Conservation (phyloP, 2,329 filamentous ascomycete genomes). For the Aspergillus viridinutans region DNA sequence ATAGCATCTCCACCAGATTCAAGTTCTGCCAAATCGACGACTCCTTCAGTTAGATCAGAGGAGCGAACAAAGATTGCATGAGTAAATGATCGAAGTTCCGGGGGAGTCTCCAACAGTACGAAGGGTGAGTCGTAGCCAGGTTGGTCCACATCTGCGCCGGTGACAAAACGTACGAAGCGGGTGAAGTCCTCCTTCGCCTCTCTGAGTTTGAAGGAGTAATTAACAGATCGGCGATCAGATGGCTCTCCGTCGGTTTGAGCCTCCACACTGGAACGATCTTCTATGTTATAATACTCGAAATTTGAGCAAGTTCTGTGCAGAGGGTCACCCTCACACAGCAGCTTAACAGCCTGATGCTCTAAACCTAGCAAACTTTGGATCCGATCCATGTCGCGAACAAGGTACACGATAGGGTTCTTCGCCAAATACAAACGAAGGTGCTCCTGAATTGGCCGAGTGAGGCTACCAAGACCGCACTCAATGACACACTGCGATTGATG, state of each 20-base stretch:
- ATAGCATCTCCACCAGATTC: slow-evolving; percentile 59
- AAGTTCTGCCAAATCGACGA: slow-evolving; percentile 47
- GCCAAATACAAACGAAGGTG: slow-evolving; percentile 34
- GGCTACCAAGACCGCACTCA: slow-evolving; percentile 41
- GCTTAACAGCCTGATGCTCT: slow-evolving; percentile 40
- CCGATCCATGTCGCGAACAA: slow-evolving; percentile 38
- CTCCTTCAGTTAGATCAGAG: slow-evolving; percentile 30
- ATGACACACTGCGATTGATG: slow-evolving; percentile 40
- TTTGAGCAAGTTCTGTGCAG: slow-evolving; percentile 47
- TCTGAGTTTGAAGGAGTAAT: slow-evolving; percentile 47
- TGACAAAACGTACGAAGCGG: slow-evolving; percentile 56
- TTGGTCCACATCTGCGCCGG: slow-evolving; percentile 49
- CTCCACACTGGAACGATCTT: slow-evolving; percentile 37
- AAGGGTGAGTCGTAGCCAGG: slow-evolving; percentile 58
- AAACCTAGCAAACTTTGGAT: slow-evolving; percentile 42
- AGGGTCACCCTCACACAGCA: slow-evolving; percentile 43
- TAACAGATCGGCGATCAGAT: slow-evolving; percentile 43
- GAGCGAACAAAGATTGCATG: slow-evolving; percentile 38
- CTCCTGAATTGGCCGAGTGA: slow-evolving; percentile 40
- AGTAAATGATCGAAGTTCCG: slow-evolving; percentile 51
- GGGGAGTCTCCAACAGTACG: slow-evolving; percentile 55
- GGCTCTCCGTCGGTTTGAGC: slow-evolving; percentile 28
- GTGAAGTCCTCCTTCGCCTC: slow-evolving; percentile 58
- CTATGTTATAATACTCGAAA: slow-evolving; percentile 46
- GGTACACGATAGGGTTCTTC: slow-evolving; percentile 39